A percentile compares a stretch with the other conserved stretches of the same genome.
phyloP scores from a whole-genome alignment of 1,139 yeast species.

The Yamadazyma triangularis region DNA sequence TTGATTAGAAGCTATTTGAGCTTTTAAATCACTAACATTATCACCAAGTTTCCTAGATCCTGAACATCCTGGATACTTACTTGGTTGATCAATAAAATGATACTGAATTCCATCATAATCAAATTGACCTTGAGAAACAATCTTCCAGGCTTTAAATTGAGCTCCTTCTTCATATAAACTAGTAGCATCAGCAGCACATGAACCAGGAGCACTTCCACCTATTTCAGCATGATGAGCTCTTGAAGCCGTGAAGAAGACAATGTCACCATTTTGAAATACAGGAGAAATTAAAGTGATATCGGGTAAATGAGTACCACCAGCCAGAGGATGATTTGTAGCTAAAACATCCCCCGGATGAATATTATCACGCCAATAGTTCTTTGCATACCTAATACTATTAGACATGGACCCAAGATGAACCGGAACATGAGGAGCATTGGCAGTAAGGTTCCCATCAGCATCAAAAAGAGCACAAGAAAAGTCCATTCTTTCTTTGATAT shows the following conservation, averaged over 20 bases:
- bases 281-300: conserved; percentile 79
- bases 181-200: conserved; percentile 42
- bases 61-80: conserved; percentile 39
- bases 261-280: conserved; percentile 29
- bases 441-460: conserved; percentile 68
- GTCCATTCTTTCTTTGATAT: conserved; percentile 76
- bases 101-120: conserved; percentile 36
- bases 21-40: conserved; percentile 39
- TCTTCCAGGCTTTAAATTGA: conserved; percentile 32
- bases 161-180: conserved; percentile 41
- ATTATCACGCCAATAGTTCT: conserved; percentile 55
- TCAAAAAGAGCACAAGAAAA: conserved; percentile 82
- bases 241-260: conserved; percentile 40
- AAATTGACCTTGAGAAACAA: conserved; percentile 30
- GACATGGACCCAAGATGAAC: conserved; percentile 86
- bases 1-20: conserved; percentile 41
- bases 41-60: conserved; percentile 38
- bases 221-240: conserved; percentile 46
- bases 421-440: conserved; percentile 85
- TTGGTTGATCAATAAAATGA: conserved; percentile 34
- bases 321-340: conserved; percentile 72
- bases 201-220: conserved; percentile 41
- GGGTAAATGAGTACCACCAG: conserved; percentile 79
- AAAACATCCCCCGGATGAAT: conserved; percentile 66
- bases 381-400: conserved; percentile 65